phyloP scores from a whole-genome alignment of 225 moss, liverwort and hornwort species.

The Thuidium tamariscinum region DNA sequence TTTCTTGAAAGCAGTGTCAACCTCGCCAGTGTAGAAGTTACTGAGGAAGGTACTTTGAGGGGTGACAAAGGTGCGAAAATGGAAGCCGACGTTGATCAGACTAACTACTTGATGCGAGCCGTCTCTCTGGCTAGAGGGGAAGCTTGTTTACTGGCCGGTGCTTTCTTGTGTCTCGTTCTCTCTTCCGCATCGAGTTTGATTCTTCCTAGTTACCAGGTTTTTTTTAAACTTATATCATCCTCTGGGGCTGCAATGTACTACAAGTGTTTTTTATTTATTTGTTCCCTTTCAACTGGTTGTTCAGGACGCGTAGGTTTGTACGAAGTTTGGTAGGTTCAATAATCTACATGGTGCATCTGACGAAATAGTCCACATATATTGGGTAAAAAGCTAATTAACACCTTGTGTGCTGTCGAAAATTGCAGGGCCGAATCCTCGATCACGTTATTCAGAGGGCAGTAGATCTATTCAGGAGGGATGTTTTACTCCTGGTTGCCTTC shows the following conservation, averaged over 20 bases:
- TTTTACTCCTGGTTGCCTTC: conserved; percentile 73
- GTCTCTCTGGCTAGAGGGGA: conserved; percentile 71
- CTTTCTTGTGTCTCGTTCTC: conserved; percentile 53
- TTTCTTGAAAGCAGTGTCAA: conserved; percentile 22
- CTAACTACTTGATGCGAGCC: conserved; percentile 72
- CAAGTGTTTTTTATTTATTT: neutral
- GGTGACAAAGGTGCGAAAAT: conserved; percentile 89
- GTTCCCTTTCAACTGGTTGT: neutral
- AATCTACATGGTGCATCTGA: neutral
- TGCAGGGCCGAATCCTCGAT: conserved; percentile 92
- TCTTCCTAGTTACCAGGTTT: conserved; percentile 53
- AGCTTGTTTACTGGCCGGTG: conserved; percentile 42
- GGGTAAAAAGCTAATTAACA: neutral
- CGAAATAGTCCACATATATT: neutral
- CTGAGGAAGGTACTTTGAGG: conserved; percentile 69
- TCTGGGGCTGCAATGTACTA: neutral
- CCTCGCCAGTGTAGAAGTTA: conserved; percentile 1
- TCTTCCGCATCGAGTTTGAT: conserved; percentile 49
- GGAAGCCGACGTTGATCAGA: conserved; percentile 76
- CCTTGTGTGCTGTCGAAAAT: neutral
- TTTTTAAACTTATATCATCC: neutral
- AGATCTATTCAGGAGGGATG: conserved; percentile 59
- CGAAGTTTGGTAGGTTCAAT: neutral
- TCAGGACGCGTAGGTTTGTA: neutral
- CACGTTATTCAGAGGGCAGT: conserved; percentile 76